Base-by-base conservation (phyloP, 306 rosid genomes). In the Lathyrus tuberosus region DNA sequence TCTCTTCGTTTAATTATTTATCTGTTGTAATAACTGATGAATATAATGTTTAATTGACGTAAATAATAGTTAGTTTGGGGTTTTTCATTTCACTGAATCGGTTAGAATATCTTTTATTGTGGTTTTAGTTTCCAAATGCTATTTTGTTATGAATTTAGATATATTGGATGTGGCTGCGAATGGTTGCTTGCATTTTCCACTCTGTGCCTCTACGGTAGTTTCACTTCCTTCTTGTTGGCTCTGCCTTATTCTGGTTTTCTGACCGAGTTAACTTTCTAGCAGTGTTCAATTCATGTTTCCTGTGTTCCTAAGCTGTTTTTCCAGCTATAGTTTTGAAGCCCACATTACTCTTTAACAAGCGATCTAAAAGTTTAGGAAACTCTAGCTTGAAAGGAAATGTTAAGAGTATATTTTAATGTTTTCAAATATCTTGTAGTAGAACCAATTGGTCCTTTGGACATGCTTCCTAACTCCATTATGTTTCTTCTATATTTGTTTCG, bases 401-500 rank as follows among this genome's bases (percentile, higher is more conserved):
- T 69, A 69, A 20, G 22, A 47, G 11, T 42, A 43, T 44, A 35
- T 44, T 44, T 7, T 26, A 26, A 30, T 31, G 22, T 33, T 3
- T 49, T 33, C 31, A 31, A 69, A 54, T 56, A 40, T 70, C 16
- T 41, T 26, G 40, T 43, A 30, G 40, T 58, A 31, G 22, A 71
- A 30, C 33, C n/a, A 43, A 43, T 43, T 71, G 26, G 57, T 71
- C 31, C 53, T 42, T 11, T 6, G 17, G 31, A 42, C 31, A 26
- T 28, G 58, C 31, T 57, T 71, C 68, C 44, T 14, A 4, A 41
- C 31, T 56, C 35, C 10, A 43, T 57, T 24, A 42, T 54, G 56
- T 42, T 70, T 70, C 54, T 70, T 70, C 54, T 17, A 11, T 11
- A 43, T 28, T 43, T 70, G 46, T 57, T 43, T 43, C 57, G 40